These are phyloP conservation scores for Sporothrix sp. DNA, from an alignment of 2,329 filamentous ascomycete species.

Conservation along the genomic window DNA sequence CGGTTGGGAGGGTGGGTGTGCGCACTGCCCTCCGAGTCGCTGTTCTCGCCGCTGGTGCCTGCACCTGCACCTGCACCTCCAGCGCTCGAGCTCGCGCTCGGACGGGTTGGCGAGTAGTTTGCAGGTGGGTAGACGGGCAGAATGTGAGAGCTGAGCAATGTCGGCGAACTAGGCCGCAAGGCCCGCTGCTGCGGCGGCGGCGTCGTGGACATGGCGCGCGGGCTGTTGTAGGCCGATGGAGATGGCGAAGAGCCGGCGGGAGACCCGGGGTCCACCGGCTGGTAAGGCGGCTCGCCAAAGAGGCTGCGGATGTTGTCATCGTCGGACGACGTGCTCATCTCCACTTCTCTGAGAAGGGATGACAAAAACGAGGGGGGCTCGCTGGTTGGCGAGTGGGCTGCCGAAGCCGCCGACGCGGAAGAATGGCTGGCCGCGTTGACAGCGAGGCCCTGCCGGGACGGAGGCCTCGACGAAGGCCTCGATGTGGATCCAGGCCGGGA, in stretches of 20 bases:
- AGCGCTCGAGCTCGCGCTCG: slow-evolving; percentile 19
- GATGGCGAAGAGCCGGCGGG: slow-evolving; percentile 48
- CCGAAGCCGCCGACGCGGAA: not conserved
- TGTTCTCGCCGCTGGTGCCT: slow-evolving; percentile 30
- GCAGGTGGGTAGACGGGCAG: slow-evolving; percentile 66
- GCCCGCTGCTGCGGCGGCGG: slow-evolving; percentile 56
- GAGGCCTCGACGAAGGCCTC: not conserved
- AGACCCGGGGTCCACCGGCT: slow-evolving; percentile 24
- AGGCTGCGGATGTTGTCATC: slow-evolving; percentile 41
- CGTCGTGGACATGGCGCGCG: slow-evolving; percentile 56
- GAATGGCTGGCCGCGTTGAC: slow-evolving; percentile 9
- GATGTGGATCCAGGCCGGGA: not conserved
- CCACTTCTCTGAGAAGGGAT: slow-evolving; percentile 80
- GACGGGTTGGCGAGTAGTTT: slow-evolving; percentile 56
- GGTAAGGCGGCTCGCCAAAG: slow-evolving; percentile 23
- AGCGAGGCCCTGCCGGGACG: not conserved
- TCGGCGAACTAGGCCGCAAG: slow-evolving; percentile 54
- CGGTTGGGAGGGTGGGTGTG: slow-evolving; percentile 23
- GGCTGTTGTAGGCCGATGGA: slow-evolving; percentile 55
- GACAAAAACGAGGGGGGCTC: slow-evolving; percentile 71
- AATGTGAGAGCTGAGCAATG: slow-evolving; percentile 58
- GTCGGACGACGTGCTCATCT: slow-evolving; percentile 50
- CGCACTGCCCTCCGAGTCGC: slow-evolving; percentile 25
- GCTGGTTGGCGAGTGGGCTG: slow-evolving; percentile 19
- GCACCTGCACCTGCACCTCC: not conserved